Evolutionary conservation across 2,329 filamentous ascomycete genomes (phyloP), one percentile per base, ranked within the genome.

Genomic region (Talaromyces amestolkiae): DNA sequence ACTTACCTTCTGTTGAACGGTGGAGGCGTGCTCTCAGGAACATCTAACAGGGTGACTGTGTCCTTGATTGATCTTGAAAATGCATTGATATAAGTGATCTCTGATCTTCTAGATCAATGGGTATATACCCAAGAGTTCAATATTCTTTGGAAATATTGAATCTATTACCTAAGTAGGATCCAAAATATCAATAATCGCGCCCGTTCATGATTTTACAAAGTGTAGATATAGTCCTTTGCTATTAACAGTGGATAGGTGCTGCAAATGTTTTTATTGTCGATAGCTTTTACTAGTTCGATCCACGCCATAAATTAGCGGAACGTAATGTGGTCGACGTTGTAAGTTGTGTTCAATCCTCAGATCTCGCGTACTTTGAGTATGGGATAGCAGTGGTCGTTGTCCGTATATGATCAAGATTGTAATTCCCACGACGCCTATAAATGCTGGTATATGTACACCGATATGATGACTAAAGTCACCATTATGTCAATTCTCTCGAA

Each of bases 391-490:
- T 51, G 24, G 49, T 33, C 27, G 3, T 9, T 11, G 24, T 51
- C 47, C 24, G 47, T 49, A n/a, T 33, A 17, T n/a, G 27, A n/a
- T n/a, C 15, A 31, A 53, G 10, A 31, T 13, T 53, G 27, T 33
- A 15, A 13, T 22, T 35, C 10, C 31, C 51, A n/a, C 13, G 31
- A 54, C 51, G 51, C 51, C 51, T n/a, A 35, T 22, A 22, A 54
- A 54, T 54, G 51, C 51, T 35, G n/a, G 10, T 54, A 35, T 54
- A 22, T 54, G 51, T 54, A 54, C 51, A 54, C 51, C 17, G 17
- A 54, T 22, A 15, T 22, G 17, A 53, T n/a, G 49, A 53, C 15
- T 11, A 5, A 11, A n/a, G n/a, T 8, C 22, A 17, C 19, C 31
- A 3, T 5, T n/a, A 54, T 54, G 10, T 19, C n/a, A 9, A 35